These are phyloP conservation scores for Naumovozyma dairenensis DNA, from an alignment of 805 yeast species.

Conservation along the genomic window DNA sequence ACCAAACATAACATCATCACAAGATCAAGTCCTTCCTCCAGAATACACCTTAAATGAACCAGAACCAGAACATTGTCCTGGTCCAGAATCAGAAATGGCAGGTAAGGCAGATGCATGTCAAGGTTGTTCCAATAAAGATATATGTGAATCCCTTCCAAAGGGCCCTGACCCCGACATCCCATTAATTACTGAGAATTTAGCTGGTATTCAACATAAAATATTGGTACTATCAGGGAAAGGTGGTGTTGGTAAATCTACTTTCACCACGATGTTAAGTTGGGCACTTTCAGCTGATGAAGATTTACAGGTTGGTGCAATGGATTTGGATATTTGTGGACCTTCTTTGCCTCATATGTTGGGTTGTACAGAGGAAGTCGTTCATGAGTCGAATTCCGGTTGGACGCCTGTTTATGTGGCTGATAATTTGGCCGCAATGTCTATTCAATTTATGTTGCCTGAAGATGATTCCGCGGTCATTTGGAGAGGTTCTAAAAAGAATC, in stretches of 20 bases:
- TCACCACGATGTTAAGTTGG: slow-evolving; percentile 94
- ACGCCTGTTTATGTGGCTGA: slow-evolving; percentile 94
- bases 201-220: slow-evolving; percentile 67
- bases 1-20: slow-evolving; percentile 3
- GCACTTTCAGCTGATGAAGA: slow-evolving; percentile 78
- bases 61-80: slow-evolving; percentile 97
- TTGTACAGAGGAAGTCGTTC: slow-evolving; percentile 75
- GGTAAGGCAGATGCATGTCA: slow-evolving; percentile 90
- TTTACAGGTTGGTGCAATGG: slow-evolving; percentile 92
- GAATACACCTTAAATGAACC: slow-evolving; percentile 43
- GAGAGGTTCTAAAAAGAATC: slow-evolving; percentile 95
- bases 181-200: slow-evolving; percentile 55
- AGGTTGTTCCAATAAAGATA: slow-evolving; percentile 89
- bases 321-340: slow-evolving; percentile 95
- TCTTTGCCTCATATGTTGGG: slow-evolving; percentile 93
- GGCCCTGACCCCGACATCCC: slow-evolving; percentile 95
- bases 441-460: slow-evolving; percentile 89
- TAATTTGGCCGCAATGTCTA: slow-evolving; percentile 90
- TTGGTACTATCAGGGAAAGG: slow-evolving; percentile 78
- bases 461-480: slow-evolving; percentile 90
- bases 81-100: slow-evolving; percentile 89
- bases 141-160: slow-evolving; percentile 79
- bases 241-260: slow-evolving; percentile 96
- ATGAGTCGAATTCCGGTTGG: slow-evolving; percentile 89
- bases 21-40: slow-evolving; percentile 15